Evolutionary conservation across 106 monocot genomes (phyloP).

Genomic region (Triglochin maritima): DNA sequence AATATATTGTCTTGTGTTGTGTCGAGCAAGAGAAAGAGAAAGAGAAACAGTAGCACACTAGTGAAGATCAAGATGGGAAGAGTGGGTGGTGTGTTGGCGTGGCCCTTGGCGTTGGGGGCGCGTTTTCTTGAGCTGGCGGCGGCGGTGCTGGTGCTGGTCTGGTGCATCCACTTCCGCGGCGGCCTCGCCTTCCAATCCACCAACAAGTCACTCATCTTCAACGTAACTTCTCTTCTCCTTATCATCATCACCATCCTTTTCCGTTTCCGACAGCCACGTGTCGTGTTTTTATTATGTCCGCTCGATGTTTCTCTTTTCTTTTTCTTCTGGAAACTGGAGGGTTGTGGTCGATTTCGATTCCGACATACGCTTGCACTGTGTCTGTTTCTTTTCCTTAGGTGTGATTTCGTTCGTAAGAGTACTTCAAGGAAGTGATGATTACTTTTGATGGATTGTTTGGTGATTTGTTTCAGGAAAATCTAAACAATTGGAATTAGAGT

Average conservation of each 20-base stretch:
- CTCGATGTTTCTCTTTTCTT: background rate
- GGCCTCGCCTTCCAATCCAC: constrained; percentile 55
- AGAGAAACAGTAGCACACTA: constrained; percentile 3
- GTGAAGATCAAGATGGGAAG: constrained; percentile 2
- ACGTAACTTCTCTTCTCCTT: constrained; percentile 19
- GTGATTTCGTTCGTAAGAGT: too few relatives aligned
- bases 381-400: background rate
- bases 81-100: constrained; percentile 25
- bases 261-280: background rate
- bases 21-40: background rate
- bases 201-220: constrained; percentile 83
- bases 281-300: background rate
- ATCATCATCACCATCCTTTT: background rate
- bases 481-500: too few relatives aligned
- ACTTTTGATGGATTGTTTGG: too few relatives aligned
- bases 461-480: too few relatives aligned
- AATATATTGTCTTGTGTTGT: background rate
- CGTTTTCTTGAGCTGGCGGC: constrained; percentile 48
- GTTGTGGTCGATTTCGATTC: background rate
- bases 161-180: constrained; percentile 69
- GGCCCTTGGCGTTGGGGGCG: constrained; percentile 51
- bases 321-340: background rate
- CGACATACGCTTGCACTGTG: background rate
- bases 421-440: too few relatives aligned
- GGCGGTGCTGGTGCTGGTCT: constrained; percentile 64